phyloP scores from a whole-genome alignment of 2,329 filamentous ascomycete species.

The Teratosphaeria zuluensis region DNA sequence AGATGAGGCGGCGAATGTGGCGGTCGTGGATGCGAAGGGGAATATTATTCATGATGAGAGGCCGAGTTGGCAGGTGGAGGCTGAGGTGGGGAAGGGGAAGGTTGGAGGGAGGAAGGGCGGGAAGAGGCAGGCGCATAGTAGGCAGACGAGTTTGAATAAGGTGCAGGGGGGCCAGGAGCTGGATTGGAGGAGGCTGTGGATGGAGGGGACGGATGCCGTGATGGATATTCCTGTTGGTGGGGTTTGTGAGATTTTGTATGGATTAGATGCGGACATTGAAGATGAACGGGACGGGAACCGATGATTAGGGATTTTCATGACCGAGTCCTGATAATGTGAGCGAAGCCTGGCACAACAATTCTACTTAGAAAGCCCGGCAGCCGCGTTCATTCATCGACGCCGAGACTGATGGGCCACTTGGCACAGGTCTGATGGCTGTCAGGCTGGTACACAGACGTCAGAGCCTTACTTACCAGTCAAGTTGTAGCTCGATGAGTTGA shows the following conservation, averaged over 20 bases:
- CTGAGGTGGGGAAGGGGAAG: slow-evolving; percentile 17
- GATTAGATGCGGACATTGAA: slow-evolving; percentile 27
- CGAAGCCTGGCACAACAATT: too few relatives aligned
- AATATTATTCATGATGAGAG: slow-evolving; percentile 34
- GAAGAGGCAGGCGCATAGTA: slow-evolving; percentile 27
- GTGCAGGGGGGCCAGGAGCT: slow-evolving; percentile 27
- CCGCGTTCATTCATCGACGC: too few relatives aligned
- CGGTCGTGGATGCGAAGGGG: slow-evolving; percentile 66
- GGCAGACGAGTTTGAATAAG: slow-evolving; percentile 25
- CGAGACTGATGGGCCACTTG: too few relatives aligned
- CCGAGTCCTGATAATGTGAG: too few relatives aligned
- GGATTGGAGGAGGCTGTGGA: slow-evolving; percentile 80
- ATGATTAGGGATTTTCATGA: too few relatives aligned
- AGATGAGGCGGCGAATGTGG: slow-evolving; percentile 79
- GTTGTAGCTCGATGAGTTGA: too few relatives aligned
- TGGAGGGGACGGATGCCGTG: slow-evolving; percentile 86
- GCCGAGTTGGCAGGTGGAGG: slow-evolving; percentile 16
- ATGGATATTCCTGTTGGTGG: slow-evolving; percentile 94
- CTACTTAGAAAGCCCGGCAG: too few relatives aligned
- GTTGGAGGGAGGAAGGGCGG: slow-evolving; percentile 15
- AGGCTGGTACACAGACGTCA: too few relatives aligned
- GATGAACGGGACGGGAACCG: slow-evolving; percentile 3
- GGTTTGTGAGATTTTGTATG: slow-evolving; percentile 90
- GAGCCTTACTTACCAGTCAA: too few relatives aligned
- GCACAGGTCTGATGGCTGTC: too few relatives aligned